Conservation (phyloP, 2,329 filamentous ascomycete species). For the Endothia cerciana region DNA sequence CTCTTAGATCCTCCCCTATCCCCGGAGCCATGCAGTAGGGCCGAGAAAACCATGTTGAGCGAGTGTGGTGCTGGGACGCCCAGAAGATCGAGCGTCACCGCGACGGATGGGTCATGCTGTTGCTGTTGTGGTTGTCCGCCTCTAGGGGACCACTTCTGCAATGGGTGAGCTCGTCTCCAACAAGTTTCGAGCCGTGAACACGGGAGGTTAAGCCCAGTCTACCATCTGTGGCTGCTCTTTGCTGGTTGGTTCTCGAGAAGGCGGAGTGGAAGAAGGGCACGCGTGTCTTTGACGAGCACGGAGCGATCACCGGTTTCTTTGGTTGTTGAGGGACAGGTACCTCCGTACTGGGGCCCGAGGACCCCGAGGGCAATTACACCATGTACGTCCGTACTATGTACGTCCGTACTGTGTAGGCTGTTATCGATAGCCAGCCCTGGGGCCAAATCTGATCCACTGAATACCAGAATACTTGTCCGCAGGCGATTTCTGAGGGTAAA, state of each 20-base stretch:
- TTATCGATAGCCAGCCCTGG: neutral
- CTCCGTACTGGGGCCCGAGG: conserved; percentile 5
- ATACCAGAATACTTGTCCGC: neutral
- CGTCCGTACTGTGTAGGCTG: neutral
- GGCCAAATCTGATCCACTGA: neutral
- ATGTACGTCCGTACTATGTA: neutral
- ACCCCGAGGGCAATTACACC: neutral
- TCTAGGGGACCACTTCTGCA: neutral
- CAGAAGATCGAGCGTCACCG: conserved; percentile 16
- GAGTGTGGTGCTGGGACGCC: conserved; percentile 38
- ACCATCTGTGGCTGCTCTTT: neutral
- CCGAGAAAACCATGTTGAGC: conserved; percentile 53
- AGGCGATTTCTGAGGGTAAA: neutral
- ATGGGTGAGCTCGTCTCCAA: neutral
- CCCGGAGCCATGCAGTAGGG: conserved; percentile 49
- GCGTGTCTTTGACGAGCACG: no score
- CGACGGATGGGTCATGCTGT: conserved; percentile 16
- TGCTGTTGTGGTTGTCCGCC: neutral
- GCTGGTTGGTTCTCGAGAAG: neutral
- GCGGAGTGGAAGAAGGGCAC: neutral
- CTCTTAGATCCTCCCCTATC: conserved; percentile 37
- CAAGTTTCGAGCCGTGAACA: neutral
- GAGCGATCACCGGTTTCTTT: neutral
- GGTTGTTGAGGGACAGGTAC: conserved; percentile 3
- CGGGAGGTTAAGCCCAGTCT: neutral